Evolutionary conservation across 2,329 filamentous ascomycete genomes (phyloP).

Genomic region (Aspergillus niger): DNA sequence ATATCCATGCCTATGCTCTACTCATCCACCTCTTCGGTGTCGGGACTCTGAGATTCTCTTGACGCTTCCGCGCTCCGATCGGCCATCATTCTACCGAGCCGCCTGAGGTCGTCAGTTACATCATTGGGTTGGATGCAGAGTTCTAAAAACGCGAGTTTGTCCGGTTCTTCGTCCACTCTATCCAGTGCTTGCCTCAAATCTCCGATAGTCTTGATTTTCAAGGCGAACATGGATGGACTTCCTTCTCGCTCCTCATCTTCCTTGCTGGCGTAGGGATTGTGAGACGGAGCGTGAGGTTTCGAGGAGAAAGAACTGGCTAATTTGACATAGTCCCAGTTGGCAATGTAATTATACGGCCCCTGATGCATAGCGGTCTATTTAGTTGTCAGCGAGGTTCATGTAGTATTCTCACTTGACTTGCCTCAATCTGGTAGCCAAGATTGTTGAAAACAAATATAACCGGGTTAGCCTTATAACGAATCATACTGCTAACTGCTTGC

Average conservation of each 20-base stretch:
- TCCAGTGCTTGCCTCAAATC: conserved; percentile 1
- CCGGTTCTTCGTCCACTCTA: neutral
- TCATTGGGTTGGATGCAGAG: conserved; percentile 14
- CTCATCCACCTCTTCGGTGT: neutral
- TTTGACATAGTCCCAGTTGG: conserved; percentile 14
- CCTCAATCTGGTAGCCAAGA: conserved; percentile 79
- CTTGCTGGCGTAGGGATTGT: conserved; percentile 5
- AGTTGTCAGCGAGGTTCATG: neutral
- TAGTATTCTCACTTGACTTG: neutral
- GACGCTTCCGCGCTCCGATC: neutral
- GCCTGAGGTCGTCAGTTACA: conserved; percentile 6
- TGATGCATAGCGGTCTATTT: conserved; percentile 10
- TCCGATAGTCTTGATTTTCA: neutral
- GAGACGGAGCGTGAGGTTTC: neutral
- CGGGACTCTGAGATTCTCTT: neutral
- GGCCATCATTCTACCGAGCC: neutral
- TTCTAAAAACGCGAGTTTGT: conserved; percentile 13
- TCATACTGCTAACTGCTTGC: conserved; percentile 81
- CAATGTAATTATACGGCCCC: conserved; percentile 14
- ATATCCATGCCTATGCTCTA: neutral
- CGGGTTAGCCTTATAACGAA: conserved; percentile 70
- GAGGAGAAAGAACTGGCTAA: conserved; percentile 7
- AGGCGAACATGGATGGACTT: neutral
- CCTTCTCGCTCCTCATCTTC: neutral
- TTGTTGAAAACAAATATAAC: conserved; percentile 83